phyloP scores from a whole-genome alignment of 164 flowering plant genomes.

The Aristolochia californica region DNA sequence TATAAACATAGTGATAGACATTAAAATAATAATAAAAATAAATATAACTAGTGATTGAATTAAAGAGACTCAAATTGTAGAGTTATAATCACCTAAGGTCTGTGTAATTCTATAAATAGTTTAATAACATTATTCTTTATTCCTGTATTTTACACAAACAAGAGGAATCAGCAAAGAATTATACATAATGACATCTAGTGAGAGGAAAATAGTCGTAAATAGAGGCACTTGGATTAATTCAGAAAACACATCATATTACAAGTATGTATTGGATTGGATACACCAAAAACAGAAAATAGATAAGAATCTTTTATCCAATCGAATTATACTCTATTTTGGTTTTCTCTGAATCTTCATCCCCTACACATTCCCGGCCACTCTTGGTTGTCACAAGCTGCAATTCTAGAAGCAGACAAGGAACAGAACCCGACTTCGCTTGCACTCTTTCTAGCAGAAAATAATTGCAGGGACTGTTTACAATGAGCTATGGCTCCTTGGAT shows the following conservation, averaged over 20 bases:
- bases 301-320: background rate
- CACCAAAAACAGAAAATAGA: background rate
- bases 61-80: too few relatives aligned
- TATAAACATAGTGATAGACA: too few relatives aligned
- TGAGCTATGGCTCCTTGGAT: conserved; percentile 35
- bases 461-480: conserved; percentile 48
- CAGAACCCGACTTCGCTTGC: conserved; percentile 38
- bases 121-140: too few relatives aligned
- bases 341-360: conserved; percentile 21
- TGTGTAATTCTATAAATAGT: too few relatives aligned
- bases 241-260: background rate
- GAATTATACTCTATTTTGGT: background rate
- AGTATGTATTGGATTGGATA: background rate
- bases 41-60: too few relatives aligned
- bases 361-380: conserved; percentile 37
- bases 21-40: too few relatives aligned
- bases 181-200: too few relatives aligned
- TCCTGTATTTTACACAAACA: too few relatives aligned
- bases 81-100: too few relatives aligned
- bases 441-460: conserved; percentile 30
- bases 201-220: background rate
- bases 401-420: conserved; percentile 31
- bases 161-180: too few relatives aligned
- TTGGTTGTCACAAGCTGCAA: conserved; percentile 30
- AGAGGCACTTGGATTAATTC: background rate